Evolutionary conservation across 768 basidiomycete species (phyloP), one percentile per base, ranked within the genome.

Genomic region (Butyriboletus loyo): DNA sequence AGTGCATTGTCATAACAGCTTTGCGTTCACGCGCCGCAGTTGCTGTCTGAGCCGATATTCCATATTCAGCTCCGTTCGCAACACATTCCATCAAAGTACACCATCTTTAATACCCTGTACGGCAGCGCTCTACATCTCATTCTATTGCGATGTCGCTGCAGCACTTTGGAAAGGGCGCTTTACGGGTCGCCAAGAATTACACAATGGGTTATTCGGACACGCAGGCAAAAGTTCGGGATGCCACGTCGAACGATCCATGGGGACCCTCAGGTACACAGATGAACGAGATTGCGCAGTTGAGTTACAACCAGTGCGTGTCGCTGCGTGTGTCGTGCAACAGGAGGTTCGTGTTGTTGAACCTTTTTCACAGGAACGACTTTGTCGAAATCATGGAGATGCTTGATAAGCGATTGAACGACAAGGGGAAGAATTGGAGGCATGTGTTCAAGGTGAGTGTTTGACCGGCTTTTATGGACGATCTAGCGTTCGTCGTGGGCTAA

Each of bases 361-460:
- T 31, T 39, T 40, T 37, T 38, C 44, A 52, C 50, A 81, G 94
- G 72, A 88, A 85, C 54, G 95, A 98, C 64, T 99, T 99, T 69
- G 93, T 98, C 13, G 97, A 99, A 74, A 92, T 99, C 65, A 98
- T 99, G 93, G 97, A 99, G 77, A 97, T 98, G 92, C 80, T 99
- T 44, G 97, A 98, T 73, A 98, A 99, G 73, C 85, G 97, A 46
- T 75, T 99, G 56, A 94, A 94, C 62, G 97, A 99, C 76, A 98
- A 97, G 78, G 97, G 97, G 34, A 98, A 98, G 83, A 98, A 98
- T 64, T 99, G 97, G 97, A 82, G 96, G 47, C 97, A 99, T 77
- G 96, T 98, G 52, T 98, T 97, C 83, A 98, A 98, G 80, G 92
- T 86, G 51, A 53, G 78, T 59, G 22, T 39, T 14, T 32, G 38